Conservation (phyloP, 371 early-diverging fungal genomes). For the Entomophthora muscae region DNA sequence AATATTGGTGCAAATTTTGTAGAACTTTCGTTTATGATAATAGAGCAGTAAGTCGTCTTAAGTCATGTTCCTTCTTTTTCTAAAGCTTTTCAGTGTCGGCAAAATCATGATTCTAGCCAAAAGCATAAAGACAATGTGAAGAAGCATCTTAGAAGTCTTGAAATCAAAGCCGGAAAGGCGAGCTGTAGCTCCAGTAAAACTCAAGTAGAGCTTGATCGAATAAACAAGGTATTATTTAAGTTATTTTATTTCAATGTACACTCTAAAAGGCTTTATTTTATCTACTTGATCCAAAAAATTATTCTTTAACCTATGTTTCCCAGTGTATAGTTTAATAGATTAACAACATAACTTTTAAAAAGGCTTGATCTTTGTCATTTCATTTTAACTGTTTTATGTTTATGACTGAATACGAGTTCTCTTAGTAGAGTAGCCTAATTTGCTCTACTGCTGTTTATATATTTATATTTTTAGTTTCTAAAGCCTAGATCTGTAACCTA, state of each 20-base stretch:
- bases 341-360: background rate
- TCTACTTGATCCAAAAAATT: background rate
- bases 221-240: background rate
- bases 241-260: background rate
- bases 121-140: slow-evolving; percentile 2
- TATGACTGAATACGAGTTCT: background rate
- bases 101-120: slow-evolving; percentile 1
- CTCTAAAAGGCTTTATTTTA: background rate
- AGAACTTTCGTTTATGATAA: background rate
- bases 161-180: background rate
- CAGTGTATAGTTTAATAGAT: background rate
- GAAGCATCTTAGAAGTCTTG: background rate
- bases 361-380: background rate
- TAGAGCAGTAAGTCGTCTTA: background rate
- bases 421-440: background rate
- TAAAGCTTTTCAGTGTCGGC: background rate
- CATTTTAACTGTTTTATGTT: background rate
- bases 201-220: background rate
- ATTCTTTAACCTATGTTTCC: background rate
- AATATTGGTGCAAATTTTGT: background rate
- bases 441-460: too few species aligned
- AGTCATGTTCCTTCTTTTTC: background rate
- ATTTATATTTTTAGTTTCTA: too few species aligned
- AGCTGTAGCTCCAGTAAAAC: background rate
- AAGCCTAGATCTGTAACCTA: background rate